Evolutionary conservation across 306 rosid species (phyloP), one percentile per base, ranked within the genome.

Genomic region (Adenanthera pavonina): DNA sequence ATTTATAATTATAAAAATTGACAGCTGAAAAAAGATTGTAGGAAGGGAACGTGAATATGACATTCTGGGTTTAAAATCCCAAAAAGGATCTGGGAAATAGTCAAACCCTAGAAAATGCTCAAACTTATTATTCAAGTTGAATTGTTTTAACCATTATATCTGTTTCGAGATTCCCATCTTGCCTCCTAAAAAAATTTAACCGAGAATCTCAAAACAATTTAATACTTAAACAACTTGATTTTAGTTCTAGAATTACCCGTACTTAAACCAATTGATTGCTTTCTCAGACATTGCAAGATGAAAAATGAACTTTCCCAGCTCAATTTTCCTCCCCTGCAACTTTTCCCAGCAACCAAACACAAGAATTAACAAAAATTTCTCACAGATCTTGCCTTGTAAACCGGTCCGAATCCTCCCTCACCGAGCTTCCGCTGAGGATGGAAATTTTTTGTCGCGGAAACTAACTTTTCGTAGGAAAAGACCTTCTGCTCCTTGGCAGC

Each of bases 361-460:
- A 64, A 69, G 20, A 71, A 72, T 11, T 11, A 20, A 65, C 38
- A 52, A 70, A 76, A 53, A 2, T 14, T 3, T 81, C 8, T 34
- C 20, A 64, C 14, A 51, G 82, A 79, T 67, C 78, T 57, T 67
- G 90, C 99, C 98, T 89, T 95, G 83, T 47, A 95, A 78, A 95
- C 99, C 12, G 99, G 97, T 70, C 99, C 99, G 77, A 96, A 93
- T 8, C 99, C 99, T 71, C 99, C 99, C 79, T 93, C 81, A 6
- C 99, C 99, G 6, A 96, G 93, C 94, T 93, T 93, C 61, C 90
- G 81, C 69, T 4, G 70, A 10, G 78, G 25, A 53, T 85, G 83
- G 51, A 96, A 96, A 85, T 92, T 84, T 75, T 79, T 88, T 15
- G 99, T 96, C 6, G 93, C 99, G 59, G 93, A 83, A 71, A 65